Conservation (phyloP, 2,329 filamentous ascomycete genomes). For the Exophiala phaeomuriformis region DNA sequence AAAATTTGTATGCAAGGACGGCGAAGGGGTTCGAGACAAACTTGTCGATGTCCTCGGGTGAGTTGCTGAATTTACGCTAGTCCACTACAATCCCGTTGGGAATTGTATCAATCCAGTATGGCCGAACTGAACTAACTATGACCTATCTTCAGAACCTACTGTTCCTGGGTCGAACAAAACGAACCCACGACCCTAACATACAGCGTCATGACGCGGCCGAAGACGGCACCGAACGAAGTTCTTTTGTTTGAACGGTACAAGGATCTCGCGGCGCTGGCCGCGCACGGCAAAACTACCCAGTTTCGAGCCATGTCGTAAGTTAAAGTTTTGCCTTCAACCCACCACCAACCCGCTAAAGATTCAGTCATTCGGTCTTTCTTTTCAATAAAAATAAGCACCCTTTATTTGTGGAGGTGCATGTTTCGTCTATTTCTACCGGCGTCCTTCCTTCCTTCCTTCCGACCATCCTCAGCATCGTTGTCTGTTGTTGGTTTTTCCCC, state of each 20-base stretch:
- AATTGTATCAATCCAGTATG: background rate
- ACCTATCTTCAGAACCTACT: constrained; percentile 14
- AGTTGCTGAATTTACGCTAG: background rate
- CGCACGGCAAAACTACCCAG: constrained; percentile 20
- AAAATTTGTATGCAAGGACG: constrained; percentile 22
- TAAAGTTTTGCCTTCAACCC: background rate
- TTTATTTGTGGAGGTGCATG: too few relatives aligned
- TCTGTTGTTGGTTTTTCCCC: background rate
- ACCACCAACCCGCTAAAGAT: background rate
- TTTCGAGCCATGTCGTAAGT: constrained; percentile 27
- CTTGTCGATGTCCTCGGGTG: constrained; percentile 21
- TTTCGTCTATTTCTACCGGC: too few relatives aligned
- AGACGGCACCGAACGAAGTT: constrained; percentile 16
- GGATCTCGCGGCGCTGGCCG: constrained; percentile 17
- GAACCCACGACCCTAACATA: constrained; percentile 22
- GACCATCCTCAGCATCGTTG: too few relatives aligned
- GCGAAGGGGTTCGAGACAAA: constrained; percentile 12
- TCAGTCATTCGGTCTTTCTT: background rate
- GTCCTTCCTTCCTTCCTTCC: too few relatives aligned
- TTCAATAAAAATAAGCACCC: too few relatives aligned
- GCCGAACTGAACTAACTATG: background rate
- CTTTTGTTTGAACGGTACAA: constrained; percentile 24
- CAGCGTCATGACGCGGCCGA: constrained; percentile 15
- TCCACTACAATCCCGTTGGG: too few relatives aligned
- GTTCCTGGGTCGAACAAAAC: constrained; percentile 20